phyloP scores from a whole-genome alignment of 108 stramenopile genomes.

The Parmales sp. region DNA sequence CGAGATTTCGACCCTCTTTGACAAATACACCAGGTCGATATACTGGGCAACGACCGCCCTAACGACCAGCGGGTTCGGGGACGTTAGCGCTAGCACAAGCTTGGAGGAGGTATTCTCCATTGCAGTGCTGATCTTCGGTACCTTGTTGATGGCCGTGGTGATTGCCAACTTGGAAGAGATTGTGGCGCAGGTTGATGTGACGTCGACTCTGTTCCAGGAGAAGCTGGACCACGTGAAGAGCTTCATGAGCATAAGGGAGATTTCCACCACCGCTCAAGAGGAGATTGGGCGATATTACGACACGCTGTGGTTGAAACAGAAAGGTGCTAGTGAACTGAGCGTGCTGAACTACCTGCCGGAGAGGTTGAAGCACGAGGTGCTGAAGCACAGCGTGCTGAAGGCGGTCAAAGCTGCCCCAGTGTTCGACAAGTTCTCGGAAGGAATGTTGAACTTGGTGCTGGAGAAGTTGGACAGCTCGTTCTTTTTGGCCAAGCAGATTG shows the following conservation, averaged over 20 bases:
- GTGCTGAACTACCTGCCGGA: constrained; percentile 10
- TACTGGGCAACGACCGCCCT: constrained; percentile 7
- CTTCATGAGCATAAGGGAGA: constrained; percentile 18
- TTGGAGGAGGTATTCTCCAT: constrained; percentile 15
- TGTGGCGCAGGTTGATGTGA: constrained; percentile 24
- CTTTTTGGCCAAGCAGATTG: neutral
- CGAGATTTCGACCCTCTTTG: too few relatives aligned
- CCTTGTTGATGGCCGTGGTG: constrained; percentile 10
- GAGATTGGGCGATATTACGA: constrained; percentile 35
- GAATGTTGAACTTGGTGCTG: neutral
- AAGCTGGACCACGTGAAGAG: constrained; percentile 11
- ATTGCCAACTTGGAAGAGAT: constrained; percentile 25
- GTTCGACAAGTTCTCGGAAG: constrained; percentile 7
- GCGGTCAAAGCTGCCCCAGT: neutral
- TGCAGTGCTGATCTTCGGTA: constrained; percentile 13
- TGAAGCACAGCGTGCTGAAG: neutral
- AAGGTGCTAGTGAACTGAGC: constrained; percentile 22
- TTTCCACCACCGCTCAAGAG: constrained; percentile 20
- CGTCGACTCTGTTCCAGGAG: constrained; percentile 15
- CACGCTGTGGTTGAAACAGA: constrained; percentile 38
- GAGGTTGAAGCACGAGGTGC: constrained; percentile 6
- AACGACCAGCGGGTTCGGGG: constrained; percentile 11
- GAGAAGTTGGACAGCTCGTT: neutral
- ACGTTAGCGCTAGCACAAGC: constrained; percentile 7
- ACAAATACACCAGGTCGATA: constrained; percentile 19